Conservation (phyloP, 192 early-diverging fungal species). For the Mortierella claussenii region DNA sequence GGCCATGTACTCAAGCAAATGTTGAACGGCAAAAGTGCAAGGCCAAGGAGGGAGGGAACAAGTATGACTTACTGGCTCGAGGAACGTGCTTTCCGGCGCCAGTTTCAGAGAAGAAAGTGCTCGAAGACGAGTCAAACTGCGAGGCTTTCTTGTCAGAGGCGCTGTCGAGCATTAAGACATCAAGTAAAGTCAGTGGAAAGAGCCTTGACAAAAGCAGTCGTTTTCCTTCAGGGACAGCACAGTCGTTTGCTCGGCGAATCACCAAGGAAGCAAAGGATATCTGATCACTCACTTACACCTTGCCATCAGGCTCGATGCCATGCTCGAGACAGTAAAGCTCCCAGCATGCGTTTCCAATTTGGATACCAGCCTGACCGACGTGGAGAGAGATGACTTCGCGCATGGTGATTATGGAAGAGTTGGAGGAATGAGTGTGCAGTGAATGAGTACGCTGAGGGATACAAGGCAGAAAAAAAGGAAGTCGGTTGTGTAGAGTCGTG, state of each 20-base stretch:
- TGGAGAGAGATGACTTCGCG: slow-evolving; percentile 83
- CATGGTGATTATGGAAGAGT: slow-evolving; percentile 57
- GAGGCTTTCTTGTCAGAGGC: slow-evolving; percentile 81
- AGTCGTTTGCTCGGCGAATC: too few relatives aligned
- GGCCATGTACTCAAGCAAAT: too few relatives aligned
- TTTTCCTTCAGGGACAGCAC: too few relatives aligned
- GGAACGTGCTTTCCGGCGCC: slow-evolving; percentile 99
- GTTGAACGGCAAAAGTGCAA: too few relatives aligned
- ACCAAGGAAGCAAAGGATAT: neutral
- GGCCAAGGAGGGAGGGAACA: too few relatives aligned
- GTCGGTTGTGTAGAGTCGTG: slow-evolving; percentile 23
- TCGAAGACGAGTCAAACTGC: slow-evolving; percentile 89
- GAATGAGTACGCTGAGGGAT: neutral
- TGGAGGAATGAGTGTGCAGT: neutral
- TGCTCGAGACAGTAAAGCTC: slow-evolving; percentile 97
- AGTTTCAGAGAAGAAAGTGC: slow-evolving; percentile 99
- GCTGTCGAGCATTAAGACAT: neutral
- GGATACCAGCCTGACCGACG: slow-evolving; percentile 97
- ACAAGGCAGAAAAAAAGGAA: neutral
- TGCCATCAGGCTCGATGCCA: slow-evolving; percentile 96
- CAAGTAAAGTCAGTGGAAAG: neutral
- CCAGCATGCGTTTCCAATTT: slow-evolving; percentile 99
- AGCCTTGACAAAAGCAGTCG: too few relatives aligned
- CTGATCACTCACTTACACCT: slow-evolving; percentile 66
- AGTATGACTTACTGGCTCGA: slow-evolving; percentile 80